phyloP scores from a whole-genome alignment of 306 rosid species.

The Vigna unguiculata region DNA sequence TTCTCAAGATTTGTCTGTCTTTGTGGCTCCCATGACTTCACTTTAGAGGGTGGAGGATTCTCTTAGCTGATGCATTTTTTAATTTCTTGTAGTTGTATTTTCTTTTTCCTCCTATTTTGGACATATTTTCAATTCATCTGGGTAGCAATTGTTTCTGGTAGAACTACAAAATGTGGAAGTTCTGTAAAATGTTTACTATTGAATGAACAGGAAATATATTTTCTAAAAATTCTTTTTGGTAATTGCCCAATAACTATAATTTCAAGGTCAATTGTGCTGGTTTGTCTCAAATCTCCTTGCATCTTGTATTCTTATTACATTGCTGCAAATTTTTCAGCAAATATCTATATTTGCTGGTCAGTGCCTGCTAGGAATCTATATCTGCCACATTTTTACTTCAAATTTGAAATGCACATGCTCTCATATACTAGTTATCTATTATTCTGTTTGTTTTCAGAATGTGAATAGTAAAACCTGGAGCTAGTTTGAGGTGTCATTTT shows the following conservation, averaged over 20 bases:
- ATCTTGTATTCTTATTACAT: conserved; percentile 14
- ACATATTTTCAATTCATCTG: not conserved
- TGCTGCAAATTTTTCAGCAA: not conserved
- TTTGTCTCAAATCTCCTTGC: conserved; percentile 10
- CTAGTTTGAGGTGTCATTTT: conserved; percentile 39
- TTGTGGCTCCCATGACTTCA: not conserved
- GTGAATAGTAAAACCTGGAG: conserved; percentile 26
- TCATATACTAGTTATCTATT: conserved; percentile 25
- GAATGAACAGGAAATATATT: conserved; percentile 29
- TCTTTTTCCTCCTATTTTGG: not conserved
- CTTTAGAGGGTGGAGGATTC: not conserved
- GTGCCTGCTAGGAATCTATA: conserved; percentile 9
- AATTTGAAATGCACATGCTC: conserved; percentile 11
- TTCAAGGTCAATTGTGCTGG: conserved; percentile 14
- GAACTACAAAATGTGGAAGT: not conserved
- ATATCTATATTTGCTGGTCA: conserved; percentile 13
- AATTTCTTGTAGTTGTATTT: conserved; percentile 22
- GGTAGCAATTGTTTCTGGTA: not conserved
- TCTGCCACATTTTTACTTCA: conserved; percentile 7
- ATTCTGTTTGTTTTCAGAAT: conserved; percentile 26
- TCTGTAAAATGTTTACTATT: conserved; percentile 13
- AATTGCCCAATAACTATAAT: conserved; percentile 23
- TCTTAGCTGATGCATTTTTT: conserved; percentile 3
- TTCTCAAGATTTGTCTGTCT: not conserved
- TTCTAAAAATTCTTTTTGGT: not conserved